phyloP scores from a whole-genome alignment of 1,284 basidiomycete genomes.

The Pseudozyma flocculosa region DNA sequence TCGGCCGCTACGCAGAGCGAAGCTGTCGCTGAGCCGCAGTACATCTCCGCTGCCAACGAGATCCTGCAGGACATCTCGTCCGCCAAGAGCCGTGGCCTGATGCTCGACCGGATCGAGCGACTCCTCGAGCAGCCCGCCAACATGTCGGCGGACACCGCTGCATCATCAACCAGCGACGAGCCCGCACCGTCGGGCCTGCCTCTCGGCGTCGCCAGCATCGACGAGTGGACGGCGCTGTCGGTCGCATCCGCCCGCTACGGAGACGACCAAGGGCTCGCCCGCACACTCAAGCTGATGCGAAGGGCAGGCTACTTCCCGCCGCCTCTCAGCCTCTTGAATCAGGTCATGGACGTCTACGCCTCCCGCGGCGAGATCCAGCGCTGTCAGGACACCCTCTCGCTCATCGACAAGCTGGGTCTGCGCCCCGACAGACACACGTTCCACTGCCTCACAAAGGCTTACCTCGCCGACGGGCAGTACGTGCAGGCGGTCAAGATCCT shows the following conservation, averaged over 20 bases:
- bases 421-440: constrained; percentile 30
- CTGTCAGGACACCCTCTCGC: constrained; percentile 25
- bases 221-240: constrained; percentile 46
- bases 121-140: constrained; percentile 3
- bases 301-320: constrained; percentile 14
- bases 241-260: constrained; percentile 26
- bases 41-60: constrained; percentile 10
- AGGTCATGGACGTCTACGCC: constrained; percentile 64
- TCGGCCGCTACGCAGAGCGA: not conserved
- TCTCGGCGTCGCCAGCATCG: constrained; percentile 20
- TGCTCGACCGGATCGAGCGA: constrained; percentile 25
- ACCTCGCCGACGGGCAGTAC: constrained; percentile 19
- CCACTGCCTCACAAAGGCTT: constrained; percentile 47
- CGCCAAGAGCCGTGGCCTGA: constrained; percentile 11
- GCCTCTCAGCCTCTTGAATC: constrained; percentile 44
- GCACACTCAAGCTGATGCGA: constrained; percentile 29
- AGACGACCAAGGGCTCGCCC: constrained; percentile 13
- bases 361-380: constrained; percentile 60
- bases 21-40: not conserved
- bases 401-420: constrained; percentile 19
- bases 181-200: constrained; percentile 3
- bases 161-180: not conserved
- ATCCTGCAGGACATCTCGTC: constrained; percentile 22
- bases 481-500: constrained; percentile 33
- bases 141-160: not conserved